Evolutionary conservation across 352 stramenopile species (phyloP).

Genomic region (Globisporangium ultimum): DNA sequence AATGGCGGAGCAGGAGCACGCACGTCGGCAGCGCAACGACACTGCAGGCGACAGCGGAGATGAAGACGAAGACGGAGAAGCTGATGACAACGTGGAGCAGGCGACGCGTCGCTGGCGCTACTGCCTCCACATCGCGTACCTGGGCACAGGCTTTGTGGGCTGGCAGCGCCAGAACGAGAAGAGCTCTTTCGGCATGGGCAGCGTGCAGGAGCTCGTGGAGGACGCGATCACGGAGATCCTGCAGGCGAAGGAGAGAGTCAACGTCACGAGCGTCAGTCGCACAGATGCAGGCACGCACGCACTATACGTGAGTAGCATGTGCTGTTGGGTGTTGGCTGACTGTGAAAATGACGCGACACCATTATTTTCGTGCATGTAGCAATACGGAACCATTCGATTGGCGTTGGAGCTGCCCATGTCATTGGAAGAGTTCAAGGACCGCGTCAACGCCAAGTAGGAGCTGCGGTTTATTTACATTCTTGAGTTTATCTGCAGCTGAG

Average conservation of each 20-base stretch:
- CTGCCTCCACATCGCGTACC: constrained; percentile 76
- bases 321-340: background rate
- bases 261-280: constrained; percentile 81
- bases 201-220: constrained; percentile 80
- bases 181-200: constrained; percentile 50
- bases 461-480: background rate
- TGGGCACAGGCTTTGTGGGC: constrained; percentile 67
- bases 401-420: constrained; percentile 31
- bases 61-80: background rate
- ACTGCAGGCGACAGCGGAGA: constrained; percentile 2
- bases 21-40: background rate
- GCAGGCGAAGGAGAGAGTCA: constrained; percentile 42
- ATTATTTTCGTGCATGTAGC: constrained; percentile 29
- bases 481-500: background rate
- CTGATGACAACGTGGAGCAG: background rate
- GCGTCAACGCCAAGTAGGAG: constrained; percentile 52
- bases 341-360: constrained; percentile 5
- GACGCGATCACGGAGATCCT: constrained; percentile 56
- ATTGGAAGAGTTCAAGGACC: constrained; percentile 38
- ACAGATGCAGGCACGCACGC: constrained; percentile 83
- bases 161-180: constrained; percentile 71
- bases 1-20: too few relatives aligned
- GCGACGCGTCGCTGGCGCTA: constrained; percentile 36
- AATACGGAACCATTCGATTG: constrained; percentile 83
- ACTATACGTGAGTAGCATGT: constrained; percentile 52